phyloP scores from a whole-genome alignment of 352 stramenopile species.

The Pythium utonaiense region DNA sequence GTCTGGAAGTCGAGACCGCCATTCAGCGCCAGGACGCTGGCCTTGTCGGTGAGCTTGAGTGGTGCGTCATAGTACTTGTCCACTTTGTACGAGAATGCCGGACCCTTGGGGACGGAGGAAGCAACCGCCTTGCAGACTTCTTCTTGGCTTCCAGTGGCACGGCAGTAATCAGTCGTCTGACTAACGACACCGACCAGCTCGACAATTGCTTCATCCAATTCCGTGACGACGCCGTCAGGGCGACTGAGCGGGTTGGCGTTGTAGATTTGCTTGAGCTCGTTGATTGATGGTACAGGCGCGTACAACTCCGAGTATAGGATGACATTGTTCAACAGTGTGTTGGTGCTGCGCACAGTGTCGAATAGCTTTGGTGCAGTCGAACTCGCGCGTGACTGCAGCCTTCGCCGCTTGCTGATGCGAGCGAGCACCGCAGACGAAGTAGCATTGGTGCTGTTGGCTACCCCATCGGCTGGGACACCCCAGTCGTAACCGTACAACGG shows the following conservation, averaged over 20 bases:
- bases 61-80: conserved; percentile 33
- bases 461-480: background rate
- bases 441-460: background rate
- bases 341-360: background rate
- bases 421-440: background rate
- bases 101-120: background rate
- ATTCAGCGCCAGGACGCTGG: conserved; percentile 34
- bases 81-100: conserved; percentile 24
- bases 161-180: background rate
- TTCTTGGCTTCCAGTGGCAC: background rate
- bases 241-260: background rate
- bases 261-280: conserved; percentile 5
- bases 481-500: background rate
- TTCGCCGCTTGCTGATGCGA: background rate
- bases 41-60: conserved; percentile 18
- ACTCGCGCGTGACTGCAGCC: background rate
- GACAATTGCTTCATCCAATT: background rate
- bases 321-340: background rate
- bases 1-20: conserved; percentile 32
- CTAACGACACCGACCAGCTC: background rate
- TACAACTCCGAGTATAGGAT: conserved; percentile 6
- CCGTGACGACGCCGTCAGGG: background rate
- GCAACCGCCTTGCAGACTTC: background rate
- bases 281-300: background rate
- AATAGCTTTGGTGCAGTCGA: background rate